These are phyloP conservation scores for Monilinia vaccinii-corymbosi DNA, from an alignment of 2,329 filamentous ascomycete species.

Conservation along the genomic window DNA sequence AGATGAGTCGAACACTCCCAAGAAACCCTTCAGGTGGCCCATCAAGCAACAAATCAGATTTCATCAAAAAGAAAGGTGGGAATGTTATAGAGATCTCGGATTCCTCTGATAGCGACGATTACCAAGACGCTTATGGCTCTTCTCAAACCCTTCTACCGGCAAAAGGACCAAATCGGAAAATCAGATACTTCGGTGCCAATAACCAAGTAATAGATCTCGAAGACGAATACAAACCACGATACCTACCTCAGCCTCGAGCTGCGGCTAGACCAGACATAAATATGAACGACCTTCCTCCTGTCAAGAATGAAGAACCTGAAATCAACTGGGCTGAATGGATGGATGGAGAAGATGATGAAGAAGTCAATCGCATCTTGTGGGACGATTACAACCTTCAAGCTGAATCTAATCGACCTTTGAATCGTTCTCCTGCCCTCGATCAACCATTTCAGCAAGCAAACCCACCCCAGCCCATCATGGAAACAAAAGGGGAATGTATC, in stretches of 20 bases:
- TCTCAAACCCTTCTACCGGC: background rate
- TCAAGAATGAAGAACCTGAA: background rate
- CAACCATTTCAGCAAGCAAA: background rate
- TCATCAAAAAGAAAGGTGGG: background rate
- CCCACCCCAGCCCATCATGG: background rate
- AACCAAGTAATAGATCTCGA: background rate
- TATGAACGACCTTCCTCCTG: background rate
- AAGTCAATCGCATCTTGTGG: background rate
- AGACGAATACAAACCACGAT: background rate
- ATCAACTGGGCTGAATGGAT: background rate
- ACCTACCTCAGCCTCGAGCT: background rate
- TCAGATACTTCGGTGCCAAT: background rate
- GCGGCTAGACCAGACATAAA: background rate
- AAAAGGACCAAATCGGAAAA: no score
- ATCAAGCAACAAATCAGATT: background rate
- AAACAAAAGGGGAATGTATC: conserved; percentile 24
- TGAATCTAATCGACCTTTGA: background rate
- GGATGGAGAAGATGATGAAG: background rate
- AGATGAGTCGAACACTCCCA: background rate
- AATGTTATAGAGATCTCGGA: background rate
- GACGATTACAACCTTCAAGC: background rate
- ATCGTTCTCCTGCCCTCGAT: background rate
- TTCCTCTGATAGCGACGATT: background rate
- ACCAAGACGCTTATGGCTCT: background rate
- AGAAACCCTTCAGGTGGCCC: background rate